A percentile compares a stretch with the other conserved stretches of the same genome.
Evolutionary conservation across 306 rosid genomes (phyloP).

Genomic region (Sechiopsis laciniata): DNA sequence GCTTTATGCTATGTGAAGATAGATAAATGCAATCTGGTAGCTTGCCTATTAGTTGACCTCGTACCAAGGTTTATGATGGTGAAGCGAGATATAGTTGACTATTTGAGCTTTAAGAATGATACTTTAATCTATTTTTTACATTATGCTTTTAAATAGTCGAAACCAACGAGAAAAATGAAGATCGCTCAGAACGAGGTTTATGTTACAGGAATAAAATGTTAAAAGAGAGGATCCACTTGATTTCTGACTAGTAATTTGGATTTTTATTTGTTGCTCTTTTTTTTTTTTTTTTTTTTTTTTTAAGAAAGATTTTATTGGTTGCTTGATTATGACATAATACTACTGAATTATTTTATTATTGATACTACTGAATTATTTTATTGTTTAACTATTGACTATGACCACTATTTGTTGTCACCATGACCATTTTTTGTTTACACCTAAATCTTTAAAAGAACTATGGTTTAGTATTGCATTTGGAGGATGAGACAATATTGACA

Average conservation of each 20-base stretch:
- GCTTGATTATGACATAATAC: too few species aligned
- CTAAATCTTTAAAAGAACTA: too few species aligned
- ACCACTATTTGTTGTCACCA: too few species aligned
- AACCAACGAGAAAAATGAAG: not conserved
- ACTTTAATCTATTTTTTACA: not conserved
- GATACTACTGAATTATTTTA: too few species aligned
- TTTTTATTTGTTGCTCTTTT: too few species aligned
- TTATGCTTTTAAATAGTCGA: not conserved
- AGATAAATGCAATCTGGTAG: too few species aligned
- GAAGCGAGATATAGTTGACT: not conserved
- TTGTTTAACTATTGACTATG: too few species aligned
- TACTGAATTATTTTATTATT: too few species aligned
- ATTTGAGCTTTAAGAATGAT: not conserved
- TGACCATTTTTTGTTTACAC: too few species aligned
- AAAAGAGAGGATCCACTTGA: not conserved
- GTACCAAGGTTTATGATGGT: not conserved
- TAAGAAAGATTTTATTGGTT: not conserved
- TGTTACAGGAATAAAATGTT: not conserved
- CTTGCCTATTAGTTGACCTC: too few species aligned
- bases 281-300: not conserved
- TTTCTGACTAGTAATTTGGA: not conserved
- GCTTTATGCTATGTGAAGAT: too few species aligned
- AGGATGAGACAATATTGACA: too few species aligned
- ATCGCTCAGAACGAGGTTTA: not conserved
- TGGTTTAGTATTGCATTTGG: not conserved